Percentiles rank a stretch among this genome's conserved stretches.
phyloP scores from a whole-genome alignment of 495 filamentous ascomycete genomes.

The Polyplosphaeria fusca region DNA sequence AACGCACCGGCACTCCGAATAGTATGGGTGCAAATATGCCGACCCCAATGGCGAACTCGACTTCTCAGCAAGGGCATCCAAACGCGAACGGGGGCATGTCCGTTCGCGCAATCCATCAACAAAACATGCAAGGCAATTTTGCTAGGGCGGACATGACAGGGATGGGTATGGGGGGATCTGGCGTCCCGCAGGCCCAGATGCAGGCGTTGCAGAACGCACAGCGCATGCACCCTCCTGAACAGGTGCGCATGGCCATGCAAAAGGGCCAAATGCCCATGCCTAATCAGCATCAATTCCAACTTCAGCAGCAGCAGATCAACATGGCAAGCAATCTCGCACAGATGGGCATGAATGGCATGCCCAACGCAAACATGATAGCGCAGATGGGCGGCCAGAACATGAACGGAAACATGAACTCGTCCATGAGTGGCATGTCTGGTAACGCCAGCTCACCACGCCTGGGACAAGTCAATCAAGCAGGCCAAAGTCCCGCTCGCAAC shows the following conservation, averaged over 20 bases:
- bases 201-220: conserved; percentile 59
- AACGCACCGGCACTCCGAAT: conserved; percentile 26
- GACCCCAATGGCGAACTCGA: conserved; percentile 14
- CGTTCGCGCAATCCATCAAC: conserved; percentile 14
- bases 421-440: conserved; percentile 27
- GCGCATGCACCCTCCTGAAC: conserved; percentile 56
- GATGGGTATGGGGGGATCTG: conserved; percentile 60
- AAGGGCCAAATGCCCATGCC: conserved; percentile 22
- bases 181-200: conserved; percentile 70
- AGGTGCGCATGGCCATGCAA: conserved; percentile 43
- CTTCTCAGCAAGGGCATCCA: conserved; percentile 19
- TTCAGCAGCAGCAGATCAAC: conserved; percentile 37
- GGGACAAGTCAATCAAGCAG: conserved; percentile 13
- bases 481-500: conserved; percentile 28
- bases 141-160: conserved; percentile 52
- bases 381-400: conserved; percentile 30
- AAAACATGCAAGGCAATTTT: conserved; percentile 33
- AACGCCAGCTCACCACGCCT: conserved; percentile 29
- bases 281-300: conserved; percentile 38
- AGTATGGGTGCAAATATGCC: conserved; percentile 10
- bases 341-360: conserved; percentile 32
- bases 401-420: conserved; percentile 25
- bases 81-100: conserved; percentile 10
- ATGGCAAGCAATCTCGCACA: conserved; percentile 25
- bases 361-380: conserved; percentile 34